Base-by-base conservation (phyloP, 768 basidiomycete species). In the Mycena vulgaris region DNA sequence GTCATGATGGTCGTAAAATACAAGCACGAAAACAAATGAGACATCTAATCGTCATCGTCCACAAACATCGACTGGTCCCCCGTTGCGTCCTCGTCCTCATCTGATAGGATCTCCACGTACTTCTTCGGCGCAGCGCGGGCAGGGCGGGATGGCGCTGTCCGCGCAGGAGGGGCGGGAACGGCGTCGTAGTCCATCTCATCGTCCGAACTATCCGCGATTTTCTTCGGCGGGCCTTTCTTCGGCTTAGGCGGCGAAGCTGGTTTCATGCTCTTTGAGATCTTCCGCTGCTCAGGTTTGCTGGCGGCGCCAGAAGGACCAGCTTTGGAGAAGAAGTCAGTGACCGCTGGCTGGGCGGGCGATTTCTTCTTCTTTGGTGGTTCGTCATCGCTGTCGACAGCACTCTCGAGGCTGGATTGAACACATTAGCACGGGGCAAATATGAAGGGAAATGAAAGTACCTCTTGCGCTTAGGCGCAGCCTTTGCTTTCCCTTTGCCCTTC, bases 321-420 rank as follows among this genome's bases (percentile, higher is more conserved):
- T 76, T 91, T 90, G 40, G 78, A 80, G 72, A 92, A 90, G 83
- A 91, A 92, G 75, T 92, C 90, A 6, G 87, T 88, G 64, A 92
- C 79, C 6, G 83, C 74, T 0, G 84, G 76, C 60, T 81, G 81
- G 63, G 70, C 30, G 5, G 73, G 84, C 25, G 77, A 75, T 56
- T 83, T 82, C 72, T 84, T 85, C 81, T 92, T 92, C 62, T 81
- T 79, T 0, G 80, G 84, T 9, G 89, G 89, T 69, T 88, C 77
- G 25, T 87, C 86, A 62, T 84, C 83, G 51, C 81, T 82, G 25
- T 81, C 83, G 35, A 72, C 77, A 31, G 79, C 78, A 52, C 85
- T 88, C 66, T 67, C 61, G 45, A 57, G 30, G 63, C 30, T 37
- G 30, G 53, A 7, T 61, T 10, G 53, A 7, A 61, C 10, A 55